Conservation (phyloP, 2,329 filamentous ascomycete species). For the Pestalotiopsis sp. region DNA sequence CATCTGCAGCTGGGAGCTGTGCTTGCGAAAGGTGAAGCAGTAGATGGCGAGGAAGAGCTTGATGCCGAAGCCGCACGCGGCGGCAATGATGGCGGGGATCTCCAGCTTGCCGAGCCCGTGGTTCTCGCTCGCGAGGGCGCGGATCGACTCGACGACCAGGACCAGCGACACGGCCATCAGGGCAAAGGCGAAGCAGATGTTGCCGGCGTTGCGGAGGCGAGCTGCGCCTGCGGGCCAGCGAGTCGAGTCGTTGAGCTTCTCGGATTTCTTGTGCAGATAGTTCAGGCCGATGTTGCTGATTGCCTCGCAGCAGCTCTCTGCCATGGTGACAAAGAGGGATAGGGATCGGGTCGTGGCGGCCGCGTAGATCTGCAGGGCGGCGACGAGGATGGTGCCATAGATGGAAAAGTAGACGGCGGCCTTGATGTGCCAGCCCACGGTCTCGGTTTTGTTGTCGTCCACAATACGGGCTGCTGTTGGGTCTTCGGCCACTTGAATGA, state of each 20-base stretch:
- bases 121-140: neutral
- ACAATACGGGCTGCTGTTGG: neutral
- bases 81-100: neutral
- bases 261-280: neutral
- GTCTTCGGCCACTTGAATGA: neutral
- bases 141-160: neutral
- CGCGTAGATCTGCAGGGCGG: neutral
- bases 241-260: neutral
- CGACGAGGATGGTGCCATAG: neutral
- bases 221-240: neutral
- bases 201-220: neutral
- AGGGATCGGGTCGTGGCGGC: neutral
- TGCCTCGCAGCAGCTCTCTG: neutral
- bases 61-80: neutral
- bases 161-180: neutral
- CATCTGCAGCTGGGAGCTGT: neutral
- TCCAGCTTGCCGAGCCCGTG: neutral
- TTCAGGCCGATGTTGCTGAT: neutral
- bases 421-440: neutral
- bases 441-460: neutral
- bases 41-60: neutral
- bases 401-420: neutral
- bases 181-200: neutral
- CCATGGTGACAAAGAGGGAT: neutral
- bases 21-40: neutral